phyloP scores from a whole-genome alignment of 148 eudicot genomes.

The Rhododendron henanense region DNA sequence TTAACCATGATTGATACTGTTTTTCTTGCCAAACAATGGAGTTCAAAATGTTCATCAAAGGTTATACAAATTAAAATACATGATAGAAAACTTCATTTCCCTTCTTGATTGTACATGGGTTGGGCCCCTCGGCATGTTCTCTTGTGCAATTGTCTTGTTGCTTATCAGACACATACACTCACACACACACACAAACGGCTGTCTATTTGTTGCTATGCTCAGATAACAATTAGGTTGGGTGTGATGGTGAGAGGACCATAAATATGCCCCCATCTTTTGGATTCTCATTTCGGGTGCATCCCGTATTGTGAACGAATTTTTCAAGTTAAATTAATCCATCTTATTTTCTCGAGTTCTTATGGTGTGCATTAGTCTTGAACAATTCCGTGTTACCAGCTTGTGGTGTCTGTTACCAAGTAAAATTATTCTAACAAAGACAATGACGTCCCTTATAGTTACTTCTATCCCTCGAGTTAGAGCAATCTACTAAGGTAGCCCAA shows the following conservation, averaged over 20 bases:
- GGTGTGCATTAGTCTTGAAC: neutral
- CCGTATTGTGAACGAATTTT: neutral
- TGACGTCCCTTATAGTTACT: neutral
- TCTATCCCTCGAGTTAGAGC: neutral
- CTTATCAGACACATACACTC: neutral
- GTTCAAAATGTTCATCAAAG: neutral
- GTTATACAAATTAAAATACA: neutral
- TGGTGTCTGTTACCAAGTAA: neutral
- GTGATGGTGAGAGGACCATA: neutral
- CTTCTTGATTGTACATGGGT: neutral
- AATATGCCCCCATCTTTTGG: neutral
- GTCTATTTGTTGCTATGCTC: neutral
- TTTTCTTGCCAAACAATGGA: neutral
- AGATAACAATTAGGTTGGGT: neutral
- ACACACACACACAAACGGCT: neutral
- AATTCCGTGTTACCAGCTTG: neutral
- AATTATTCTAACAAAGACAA: neutral
- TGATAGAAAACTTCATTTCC: neutral
- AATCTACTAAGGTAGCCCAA: neutral
- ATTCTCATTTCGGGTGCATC: neutral
- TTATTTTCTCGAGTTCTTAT: neutral
- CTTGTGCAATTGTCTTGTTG: neutral
- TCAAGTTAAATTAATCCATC: neutral
- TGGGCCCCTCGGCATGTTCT: neutral
- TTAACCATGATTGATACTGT: neutral